phyloP scores from a whole-genome alignment of 495 filamentous ascomycete species.

The Penicillium simplicissimum region DNA sequence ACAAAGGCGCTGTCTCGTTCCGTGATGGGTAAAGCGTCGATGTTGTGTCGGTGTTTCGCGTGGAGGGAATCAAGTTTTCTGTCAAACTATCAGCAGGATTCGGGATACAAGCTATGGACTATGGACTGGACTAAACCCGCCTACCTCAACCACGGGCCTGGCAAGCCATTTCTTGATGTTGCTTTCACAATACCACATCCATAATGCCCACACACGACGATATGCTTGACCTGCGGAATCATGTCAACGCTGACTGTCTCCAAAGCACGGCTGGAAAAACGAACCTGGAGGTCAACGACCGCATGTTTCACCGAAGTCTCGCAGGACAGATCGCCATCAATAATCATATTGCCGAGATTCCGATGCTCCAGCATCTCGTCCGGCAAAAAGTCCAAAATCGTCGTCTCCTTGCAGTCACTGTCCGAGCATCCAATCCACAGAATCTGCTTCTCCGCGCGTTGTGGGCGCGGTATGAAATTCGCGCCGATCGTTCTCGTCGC shows the following conservation, averaged over 20 bases:
- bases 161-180: constrained; percentile 19
- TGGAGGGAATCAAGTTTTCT: constrained; percentile 23
- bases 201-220: constrained; percentile 48
- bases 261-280: no score
- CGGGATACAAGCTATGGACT: background rate
- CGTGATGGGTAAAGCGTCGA: constrained; percentile 15
- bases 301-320: constrained; percentile 38
- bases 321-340: constrained; percentile 37
- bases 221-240: constrained; percentile 32
- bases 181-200: constrained; percentile 41
- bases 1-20: constrained; percentile 25
- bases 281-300: constrained; percentile 29
- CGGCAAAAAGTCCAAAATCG: constrained; percentile 30
- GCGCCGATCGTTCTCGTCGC: background rate
- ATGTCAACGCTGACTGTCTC: no score
- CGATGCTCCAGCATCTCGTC: constrained; percentile 45
- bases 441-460: constrained; percentile 32
- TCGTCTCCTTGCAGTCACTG: constrained; percentile 38
- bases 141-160: constrained; percentile 28
- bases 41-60: constrained; percentile 13
- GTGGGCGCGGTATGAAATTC: constrained; percentile 34
- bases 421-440: constrained; percentile 49
- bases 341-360: constrained; percentile 42
- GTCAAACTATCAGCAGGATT: constrained; percentile 1
- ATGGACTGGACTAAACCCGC: background rate